A percentile compares a stretch with the other conserved stretches of the same genome.
Conservation (phyloP, 1,284 basidiomycete genomes). For the Cutaneotrichosporon sp. region DNA sequence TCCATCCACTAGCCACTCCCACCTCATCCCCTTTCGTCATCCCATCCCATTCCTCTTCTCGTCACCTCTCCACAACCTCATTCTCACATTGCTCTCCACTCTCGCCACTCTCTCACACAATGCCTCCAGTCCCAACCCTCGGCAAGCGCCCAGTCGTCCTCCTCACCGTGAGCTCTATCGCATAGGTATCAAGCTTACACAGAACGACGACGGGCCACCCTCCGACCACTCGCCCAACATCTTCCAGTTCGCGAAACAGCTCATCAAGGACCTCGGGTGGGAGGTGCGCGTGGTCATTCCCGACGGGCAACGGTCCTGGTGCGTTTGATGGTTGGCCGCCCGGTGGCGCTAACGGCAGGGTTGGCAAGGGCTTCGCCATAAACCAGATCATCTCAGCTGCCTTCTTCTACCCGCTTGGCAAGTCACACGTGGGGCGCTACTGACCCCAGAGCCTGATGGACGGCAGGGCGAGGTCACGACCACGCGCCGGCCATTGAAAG, state of each 20-base stretch:
- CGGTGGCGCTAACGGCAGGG: constrained; percentile 24
- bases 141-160: constrained; percentile 43
- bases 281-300: constrained; percentile 87
- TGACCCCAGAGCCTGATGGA: constrained; percentile 60
- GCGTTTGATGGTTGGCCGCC: constrained; percentile 9
- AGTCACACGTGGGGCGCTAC: constrained; percentile 39
- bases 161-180: constrained; percentile 40
- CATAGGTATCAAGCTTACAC: constrained; percentile 5
- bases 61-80: neutral
- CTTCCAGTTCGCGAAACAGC: constrained; percentile 70
- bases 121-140: constrained; percentile 38
- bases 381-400: constrained; percentile 70
- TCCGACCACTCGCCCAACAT: constrained; percentile 73
- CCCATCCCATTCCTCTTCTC: no score
- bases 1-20: no score
- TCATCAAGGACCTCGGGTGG: constrained; percentile 71
- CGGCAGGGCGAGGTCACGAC: constrained; percentile 66
- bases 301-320: constrained; percentile 84
- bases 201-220: constrained; percentile 81
- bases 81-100: neutral
- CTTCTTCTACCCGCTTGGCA: constrained; percentile 78
- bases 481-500: constrained; percentile 65
- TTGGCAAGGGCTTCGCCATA: constrained; percentile 82
- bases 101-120: constrained; percentile 15
- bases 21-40: no score